A percentile compares a stretch with the other conserved stretches of the same genome.
phyloP scores from a whole-genome alignment of 2,329 filamentous ascomycete genomes.

The Botrytis pseudocinerea region DNA sequence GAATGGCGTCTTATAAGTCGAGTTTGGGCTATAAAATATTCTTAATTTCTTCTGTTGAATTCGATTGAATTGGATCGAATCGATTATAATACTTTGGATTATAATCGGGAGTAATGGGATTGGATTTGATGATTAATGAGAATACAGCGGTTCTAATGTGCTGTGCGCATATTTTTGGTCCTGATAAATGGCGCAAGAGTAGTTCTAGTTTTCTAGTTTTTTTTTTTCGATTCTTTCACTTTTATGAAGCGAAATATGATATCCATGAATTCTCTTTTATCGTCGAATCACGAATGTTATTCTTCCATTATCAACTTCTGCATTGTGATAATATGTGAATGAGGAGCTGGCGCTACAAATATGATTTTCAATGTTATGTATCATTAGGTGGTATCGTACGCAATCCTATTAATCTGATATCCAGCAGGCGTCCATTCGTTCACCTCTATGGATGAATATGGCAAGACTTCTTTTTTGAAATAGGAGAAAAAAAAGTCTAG shows the following conservation, averaged over 20 bases:
- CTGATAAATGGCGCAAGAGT: slow-evolving; percentile 17
- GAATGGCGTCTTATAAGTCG: slow-evolving; percentile 31
- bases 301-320: neutral
- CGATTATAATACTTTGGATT: neutral
- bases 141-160: slow-evolving; percentile 16
- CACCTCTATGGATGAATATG: slow-evolving; percentile 6
- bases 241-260: slow-evolving; percentile 37
- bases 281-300: neutral
- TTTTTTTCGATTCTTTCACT: slow-evolving; percentile 17
- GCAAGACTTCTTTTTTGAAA: neutral
- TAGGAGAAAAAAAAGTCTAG: neutral
- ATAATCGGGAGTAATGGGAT: slow-evolving; percentile 15
- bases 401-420: neutral
- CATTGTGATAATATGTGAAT: neutral
- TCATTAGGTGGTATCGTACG: slow-evolving; percentile 12
- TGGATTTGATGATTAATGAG: slow-evolving; percentile 4
- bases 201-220: slow-evolving; percentile 5
- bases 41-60: slow-evolving; percentile 16
- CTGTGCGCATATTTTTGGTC: neutral
- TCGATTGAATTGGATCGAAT: slow-evolving; percentile 3
- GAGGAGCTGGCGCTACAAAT: slow-evolving; percentile 15
- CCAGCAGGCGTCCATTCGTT: slow-evolving; percentile 21
- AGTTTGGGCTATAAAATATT: slow-evolving; percentile 15
- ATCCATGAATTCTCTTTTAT: slow-evolving; percentile 33
- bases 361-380: neutral